phyloP scores from a whole-genome alignment of 192 early-diverging fungal species.

The Coemansia sp. region DNA sequence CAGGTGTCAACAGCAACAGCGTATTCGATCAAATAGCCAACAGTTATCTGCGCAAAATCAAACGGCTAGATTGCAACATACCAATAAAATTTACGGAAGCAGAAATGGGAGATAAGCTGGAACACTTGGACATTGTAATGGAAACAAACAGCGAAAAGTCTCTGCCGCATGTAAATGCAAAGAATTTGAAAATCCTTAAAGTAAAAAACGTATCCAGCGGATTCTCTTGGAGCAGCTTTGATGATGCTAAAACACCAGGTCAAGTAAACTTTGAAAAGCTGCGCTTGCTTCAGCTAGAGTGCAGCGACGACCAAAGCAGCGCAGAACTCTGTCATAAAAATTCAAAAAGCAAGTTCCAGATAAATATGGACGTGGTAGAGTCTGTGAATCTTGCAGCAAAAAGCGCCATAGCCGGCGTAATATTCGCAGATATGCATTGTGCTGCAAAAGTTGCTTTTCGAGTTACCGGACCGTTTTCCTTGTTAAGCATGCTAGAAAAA shows the following conservation, averaged over 20 bases:
- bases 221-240: neutral
- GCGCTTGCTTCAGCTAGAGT: neutral
- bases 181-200: neutral
- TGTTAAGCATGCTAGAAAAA: neutral
- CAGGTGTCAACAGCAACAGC: neutral
- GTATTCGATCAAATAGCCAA: neutral
- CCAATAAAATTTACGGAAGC: neutral
- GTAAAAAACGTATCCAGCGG: neutral
- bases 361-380: neutral
- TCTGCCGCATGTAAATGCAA: neutral
- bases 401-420: neutral
- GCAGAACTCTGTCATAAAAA: neutral
- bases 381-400: neutral
- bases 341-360: neutral
- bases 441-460: neutral
- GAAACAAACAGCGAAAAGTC: neutral
- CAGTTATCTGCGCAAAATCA: neutral
- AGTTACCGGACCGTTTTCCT: neutral
- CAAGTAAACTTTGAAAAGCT: neutral
- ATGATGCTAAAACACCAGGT: neutral
- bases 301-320: neutral
- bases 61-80: neutral
- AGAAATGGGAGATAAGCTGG: neutral
- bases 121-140: neutral
- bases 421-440: neutral